Evolutionary conservation across 179 eudicot species (phyloP).

Genomic region (Patellifolia procumbens): DNA sequence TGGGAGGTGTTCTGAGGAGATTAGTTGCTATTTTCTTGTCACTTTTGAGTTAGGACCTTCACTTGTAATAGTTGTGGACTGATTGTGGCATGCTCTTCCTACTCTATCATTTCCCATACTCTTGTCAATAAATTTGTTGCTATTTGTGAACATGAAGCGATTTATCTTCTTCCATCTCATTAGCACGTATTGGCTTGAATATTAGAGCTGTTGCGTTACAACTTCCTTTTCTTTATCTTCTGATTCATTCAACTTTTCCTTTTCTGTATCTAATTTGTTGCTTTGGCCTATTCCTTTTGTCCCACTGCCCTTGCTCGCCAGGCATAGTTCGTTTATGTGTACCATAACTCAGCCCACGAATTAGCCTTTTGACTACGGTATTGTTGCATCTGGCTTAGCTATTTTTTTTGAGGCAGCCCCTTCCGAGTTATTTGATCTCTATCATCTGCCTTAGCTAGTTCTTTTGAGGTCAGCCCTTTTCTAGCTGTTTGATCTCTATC

Average conservation of each 20-base stretch:
- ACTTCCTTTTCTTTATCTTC: too few relatives aligned
- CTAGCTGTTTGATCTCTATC: too few relatives aligned
- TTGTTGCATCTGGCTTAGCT: too few relatives aligned
- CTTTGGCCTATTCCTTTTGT: background rate
- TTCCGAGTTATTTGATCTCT: too few relatives aligned
- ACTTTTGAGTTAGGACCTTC: conserved; percentile 8
- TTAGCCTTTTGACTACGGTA: background rate
- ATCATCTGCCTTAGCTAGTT: too few relatives aligned
- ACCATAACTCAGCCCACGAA: background rate
- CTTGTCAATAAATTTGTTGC: background rate
- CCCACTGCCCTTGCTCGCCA: too few relatives aligned
- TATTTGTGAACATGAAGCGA: background rate
- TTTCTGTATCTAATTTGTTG: background rate
- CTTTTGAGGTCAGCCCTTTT: too few relatives aligned
- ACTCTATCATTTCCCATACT: background rate
- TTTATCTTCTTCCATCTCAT: background rate
- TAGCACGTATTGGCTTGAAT: background rate
- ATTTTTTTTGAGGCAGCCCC: too few relatives aligned
- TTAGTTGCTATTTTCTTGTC: background rate
- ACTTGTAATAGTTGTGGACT: background rate
- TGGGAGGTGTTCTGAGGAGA: conserved; percentile 24
- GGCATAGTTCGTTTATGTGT: background rate
- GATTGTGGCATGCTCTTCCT: background rate
- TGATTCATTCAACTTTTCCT: background rate
- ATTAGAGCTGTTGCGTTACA: background rate